Conservation (phyloP, 2,329 filamentous ascomycete genomes). For the Xylariaceae sp. region DNA sequence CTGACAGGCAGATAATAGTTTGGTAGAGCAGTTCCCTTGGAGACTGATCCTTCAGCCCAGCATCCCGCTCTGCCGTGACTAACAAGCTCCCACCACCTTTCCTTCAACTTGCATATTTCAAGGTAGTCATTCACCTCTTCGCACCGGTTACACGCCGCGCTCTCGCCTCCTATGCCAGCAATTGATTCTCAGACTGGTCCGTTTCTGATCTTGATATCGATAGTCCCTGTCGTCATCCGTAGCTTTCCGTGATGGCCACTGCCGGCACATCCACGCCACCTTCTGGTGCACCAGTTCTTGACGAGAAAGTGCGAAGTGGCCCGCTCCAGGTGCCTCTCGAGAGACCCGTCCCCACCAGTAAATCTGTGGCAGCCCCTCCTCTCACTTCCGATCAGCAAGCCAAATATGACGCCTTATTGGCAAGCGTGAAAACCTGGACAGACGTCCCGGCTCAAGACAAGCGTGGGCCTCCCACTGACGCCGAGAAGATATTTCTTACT, state of each 20-base stretch:
- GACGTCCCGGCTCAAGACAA: constrained; percentile 60
- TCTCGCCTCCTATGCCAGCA: too few relatives aligned
- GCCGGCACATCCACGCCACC: constrained; percentile 10
- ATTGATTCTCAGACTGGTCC: too few relatives aligned
- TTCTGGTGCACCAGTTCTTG: constrained; percentile 6
- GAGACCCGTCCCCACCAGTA: constrained; percentile 53
- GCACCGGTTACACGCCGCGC: too few relatives aligned
- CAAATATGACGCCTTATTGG: constrained; percentile 78
- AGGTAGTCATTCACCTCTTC: too few relatives aligned
- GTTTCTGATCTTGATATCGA: too few relatives aligned
- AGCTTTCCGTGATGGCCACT: constrained; percentile 9
- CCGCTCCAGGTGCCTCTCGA: constrained; percentile 52
- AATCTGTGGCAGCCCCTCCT: constrained; percentile 50
- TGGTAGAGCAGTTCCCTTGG: too few relatives aligned
- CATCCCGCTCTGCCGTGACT: too few relatives aligned
- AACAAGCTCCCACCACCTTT: too few relatives aligned
- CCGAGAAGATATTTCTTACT: constrained; percentile 85
- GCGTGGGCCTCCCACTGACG: constrained; percentile 65
- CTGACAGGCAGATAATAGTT: too few relatives aligned
- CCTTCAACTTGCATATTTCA: too few relatives aligned
- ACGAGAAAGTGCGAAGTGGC: constrained; percentile 23
- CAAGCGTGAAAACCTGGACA: constrained; percentile 66
- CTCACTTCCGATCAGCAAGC: constrained; percentile 72
- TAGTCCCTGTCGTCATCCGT: background rate
- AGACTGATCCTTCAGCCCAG: too few relatives aligned